Evolutionary conservation across 164 flowering plant genomes (phyloP), one percentile per base, ranked within the genome.

Genomic region (Magnolia changhungtana): DNA sequence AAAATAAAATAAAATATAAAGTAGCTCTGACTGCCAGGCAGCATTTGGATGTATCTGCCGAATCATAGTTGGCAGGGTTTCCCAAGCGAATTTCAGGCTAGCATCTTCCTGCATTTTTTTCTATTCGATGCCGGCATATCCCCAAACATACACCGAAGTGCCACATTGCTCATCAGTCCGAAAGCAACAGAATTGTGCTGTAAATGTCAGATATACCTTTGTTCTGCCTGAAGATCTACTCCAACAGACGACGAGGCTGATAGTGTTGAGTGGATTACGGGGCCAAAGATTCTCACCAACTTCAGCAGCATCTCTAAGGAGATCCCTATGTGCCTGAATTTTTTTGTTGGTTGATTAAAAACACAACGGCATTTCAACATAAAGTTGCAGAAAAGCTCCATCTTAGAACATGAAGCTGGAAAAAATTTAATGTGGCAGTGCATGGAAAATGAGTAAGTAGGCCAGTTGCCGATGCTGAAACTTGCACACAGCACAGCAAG

Each of bases 181-280:
- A 55, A 55, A 55, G 18, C 61, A 55, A 55, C 18, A 16, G 61
- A 55, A 55, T 55, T 55, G 61, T 16, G 18, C 16, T 8, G 61
- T 2, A 55, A 55, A 11, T 11, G 50, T 2, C 68, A 66, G 58
- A 55, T 81, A 74, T 8, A 96, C 99, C 99, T 94, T 84, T 92
- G 90, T 81, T 96, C 99, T 70, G 94, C 96, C 85, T 94, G 95
- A 73, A 96, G 89, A 81, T 96, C 97, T 8, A 96, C 97, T 76
- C 99, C 99, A 76, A 96, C 98, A 74, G 95, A 80, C 58, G 94
- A 77, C 66, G 93, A 85, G 69, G 94, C 93, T 55, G 96, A 94
- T 78, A 94, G 6, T 24, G 97, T 80, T 67, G 99, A 90, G 81
- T 90, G 89, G 65, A 96, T 91, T 72, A 92, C 80, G 23, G 94